phyloP scores from a whole-genome alignment of 2,329 filamentous ascomycete genomes.

The Ceratocystis papillata region DNA sequence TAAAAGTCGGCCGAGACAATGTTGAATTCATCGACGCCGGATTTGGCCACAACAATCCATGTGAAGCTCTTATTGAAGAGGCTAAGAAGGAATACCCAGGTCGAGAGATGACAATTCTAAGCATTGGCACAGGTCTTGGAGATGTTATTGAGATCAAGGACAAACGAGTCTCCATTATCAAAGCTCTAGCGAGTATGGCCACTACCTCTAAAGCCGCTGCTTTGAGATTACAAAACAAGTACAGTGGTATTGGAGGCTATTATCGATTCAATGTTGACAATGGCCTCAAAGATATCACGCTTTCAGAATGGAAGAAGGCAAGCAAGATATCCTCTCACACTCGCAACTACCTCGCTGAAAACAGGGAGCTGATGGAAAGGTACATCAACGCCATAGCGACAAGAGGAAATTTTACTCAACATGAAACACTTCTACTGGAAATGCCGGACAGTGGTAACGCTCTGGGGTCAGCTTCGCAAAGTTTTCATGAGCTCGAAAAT shows the following conservation, averaged over 20 bases:
- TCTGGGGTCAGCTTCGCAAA: no score
- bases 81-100: slow-evolving; percentile 27
- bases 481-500: no score
- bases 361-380: no score
- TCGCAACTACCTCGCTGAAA: slow-evolving; percentile 24
- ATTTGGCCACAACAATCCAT: slow-evolving; percentile 31
- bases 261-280: slow-evolving; percentile 29
- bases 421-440: no score
- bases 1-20: slow-evolving; percentile 27
- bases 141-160: slow-evolving; percentile 25
- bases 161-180: not conserved
- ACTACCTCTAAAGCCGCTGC: not conserved
- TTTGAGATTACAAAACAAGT: slow-evolving; percentile 22
- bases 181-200: not conserved
- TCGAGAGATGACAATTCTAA: slow-evolving; percentile 25
- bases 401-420: no score
- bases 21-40: slow-evolving; percentile 30
- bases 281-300: slow-evolving; percentile 28
- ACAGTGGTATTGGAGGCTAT: slow-evolving; percentile 26
- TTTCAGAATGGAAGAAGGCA: slow-evolving; percentile 28
- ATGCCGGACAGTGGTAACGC: no score
- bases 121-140: slow-evolving; percentile 29
- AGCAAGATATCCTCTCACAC: slow-evolving; percentile 27
- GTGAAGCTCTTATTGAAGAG: slow-evolving; percentile 29
- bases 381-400: no score